phyloP scores from a whole-genome alignment of 768 basidiomycete species.

The Leccinum pellstonianum region DNA sequence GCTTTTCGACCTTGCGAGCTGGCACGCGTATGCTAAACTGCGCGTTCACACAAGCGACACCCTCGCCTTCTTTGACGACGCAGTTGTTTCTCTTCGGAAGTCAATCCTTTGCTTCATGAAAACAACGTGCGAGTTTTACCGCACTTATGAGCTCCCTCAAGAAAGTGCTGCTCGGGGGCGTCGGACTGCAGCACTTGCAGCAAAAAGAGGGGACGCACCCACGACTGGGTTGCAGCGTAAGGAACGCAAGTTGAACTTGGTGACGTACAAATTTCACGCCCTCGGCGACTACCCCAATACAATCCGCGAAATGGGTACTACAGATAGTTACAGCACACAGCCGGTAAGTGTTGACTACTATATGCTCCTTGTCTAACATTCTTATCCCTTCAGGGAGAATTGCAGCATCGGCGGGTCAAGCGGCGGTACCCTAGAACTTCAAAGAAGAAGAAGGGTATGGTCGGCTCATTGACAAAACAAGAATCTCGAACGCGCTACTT shows the following conservation, averaged over 20 bases:
- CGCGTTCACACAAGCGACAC: background rate
- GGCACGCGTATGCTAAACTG: slow-evolving; percentile 21
- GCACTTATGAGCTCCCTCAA: background rate
- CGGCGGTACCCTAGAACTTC: background rate
- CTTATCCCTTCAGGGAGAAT: background rate
- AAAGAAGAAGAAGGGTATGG: background rate
- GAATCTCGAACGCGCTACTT: background rate
- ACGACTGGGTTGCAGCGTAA: background rate
- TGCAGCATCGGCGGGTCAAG: background rate
- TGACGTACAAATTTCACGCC: background rate
- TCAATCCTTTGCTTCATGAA: background rate
- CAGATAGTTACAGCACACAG: background rate
- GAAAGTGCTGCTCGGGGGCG: background rate
- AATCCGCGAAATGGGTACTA: background rate
- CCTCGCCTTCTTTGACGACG: background rate
- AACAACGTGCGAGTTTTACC: background rate
- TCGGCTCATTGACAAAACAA: background rate
- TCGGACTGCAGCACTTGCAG: background rate
- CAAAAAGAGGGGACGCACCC: background rate
- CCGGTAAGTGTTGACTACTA: background rate
- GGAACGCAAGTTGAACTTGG: background rate
- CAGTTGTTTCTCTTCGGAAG: background rate
- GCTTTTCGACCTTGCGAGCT: slow-evolving; percentile 12
- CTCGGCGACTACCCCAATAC: background rate
- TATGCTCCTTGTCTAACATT: background rate